phyloP scores from a whole-genome alignment of 257 asterid genomes.

The Lycium ferocissimum region DNA sequence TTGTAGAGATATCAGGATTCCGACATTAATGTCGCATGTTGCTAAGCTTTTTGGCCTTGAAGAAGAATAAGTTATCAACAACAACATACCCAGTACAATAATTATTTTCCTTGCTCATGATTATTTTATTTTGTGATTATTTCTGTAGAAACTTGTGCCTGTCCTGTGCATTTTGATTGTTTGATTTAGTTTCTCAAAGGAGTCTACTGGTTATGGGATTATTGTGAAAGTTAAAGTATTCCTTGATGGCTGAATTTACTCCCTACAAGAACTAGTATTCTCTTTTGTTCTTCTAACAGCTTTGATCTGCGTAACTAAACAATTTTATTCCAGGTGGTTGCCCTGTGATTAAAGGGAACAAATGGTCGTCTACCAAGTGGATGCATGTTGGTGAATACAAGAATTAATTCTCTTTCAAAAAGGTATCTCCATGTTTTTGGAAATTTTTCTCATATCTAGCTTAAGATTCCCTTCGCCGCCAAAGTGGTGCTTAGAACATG shows the following conservation, averaged over 20 bases:
- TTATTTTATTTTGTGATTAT: not conserved
- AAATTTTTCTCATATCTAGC: not conserved
- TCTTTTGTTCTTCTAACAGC: not conserved
- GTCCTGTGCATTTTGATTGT: not conserved
- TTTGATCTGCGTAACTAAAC: not conserved
- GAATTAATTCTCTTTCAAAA: slow-evolving; percentile 34
- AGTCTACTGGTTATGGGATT: not conserved
- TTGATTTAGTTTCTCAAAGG: not conserved
- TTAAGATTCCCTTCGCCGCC: not conserved
- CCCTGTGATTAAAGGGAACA: slow-evolving; percentile 63
- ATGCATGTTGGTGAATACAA: slow-evolving; percentile 70
- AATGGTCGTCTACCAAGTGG: slow-evolving; percentile 75
- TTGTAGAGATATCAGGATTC: slow-evolving; percentile 13
- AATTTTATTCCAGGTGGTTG: slow-evolving; percentile 59
- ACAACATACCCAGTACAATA: too few species aligned
- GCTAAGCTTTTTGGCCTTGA: not conserved
- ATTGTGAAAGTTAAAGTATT: not conserved
- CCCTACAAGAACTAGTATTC: not conserved
- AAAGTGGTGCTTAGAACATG: not conserved
- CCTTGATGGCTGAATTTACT: not conserved
- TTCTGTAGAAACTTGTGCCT: not conserved
- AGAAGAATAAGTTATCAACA: not conserved
- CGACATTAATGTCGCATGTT: not conserved
- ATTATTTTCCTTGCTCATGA: not conserved
- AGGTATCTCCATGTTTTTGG: slow-evolving; percentile 25